These are phyloP conservation scores for Leptographium flavum DNA, from an alignment of 2,329 filamentous ascomycete genomes.

Conservation along the genomic window DNA sequence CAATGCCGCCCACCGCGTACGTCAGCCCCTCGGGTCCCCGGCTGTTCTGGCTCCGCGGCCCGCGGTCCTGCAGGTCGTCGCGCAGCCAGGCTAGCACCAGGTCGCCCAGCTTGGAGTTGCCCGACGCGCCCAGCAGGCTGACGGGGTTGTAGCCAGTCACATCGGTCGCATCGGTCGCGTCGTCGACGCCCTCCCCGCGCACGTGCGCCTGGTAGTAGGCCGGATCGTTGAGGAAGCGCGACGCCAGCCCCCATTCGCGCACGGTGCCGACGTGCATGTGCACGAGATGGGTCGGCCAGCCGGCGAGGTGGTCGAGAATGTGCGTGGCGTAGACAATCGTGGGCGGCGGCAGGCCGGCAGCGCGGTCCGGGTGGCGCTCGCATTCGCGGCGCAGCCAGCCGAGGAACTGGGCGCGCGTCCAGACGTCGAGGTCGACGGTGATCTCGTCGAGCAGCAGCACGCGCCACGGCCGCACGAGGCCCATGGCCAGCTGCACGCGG, in stretches of 20 bases:
- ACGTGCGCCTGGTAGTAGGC: slow-evolving; percentile 8
- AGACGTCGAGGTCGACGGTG: slow-evolving; percentile 86
- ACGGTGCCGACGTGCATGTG: slow-evolving; percentile 87
- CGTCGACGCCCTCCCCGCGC: slow-evolving; percentile 10
- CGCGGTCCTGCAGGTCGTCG: slow-evolving; percentile 63
- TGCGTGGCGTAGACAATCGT: slow-evolving; percentile 97
- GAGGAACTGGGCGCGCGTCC: slow-evolving; percentile 74
- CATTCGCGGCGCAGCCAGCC: slow-evolving; percentile 79
- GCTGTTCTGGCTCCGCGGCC: slow-evolving; percentile 51
- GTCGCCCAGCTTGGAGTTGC: slow-evolving; percentile 76
- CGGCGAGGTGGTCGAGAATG: slow-evolving; percentile 86
- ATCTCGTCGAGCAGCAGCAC: slow-evolving; percentile 90
- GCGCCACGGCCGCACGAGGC: slow-evolving; percentile 78
- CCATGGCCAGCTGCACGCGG: slow-evolving; percentile 92
- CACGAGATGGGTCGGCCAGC: slow-evolving; percentile 89
- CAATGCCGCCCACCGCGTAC: slow-evolving; percentile 39
- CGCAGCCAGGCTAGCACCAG: slow-evolving; percentile 79
- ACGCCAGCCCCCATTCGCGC: slow-evolving; percentile 70
- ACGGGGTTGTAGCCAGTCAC: not conserved
- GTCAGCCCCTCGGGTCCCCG: slow-evolving; percentile 49
- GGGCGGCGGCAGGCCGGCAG: slow-evolving; percentile 19
- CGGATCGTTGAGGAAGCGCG: slow-evolving; percentile 41
- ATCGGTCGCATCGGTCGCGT: slow-evolving; percentile 10
- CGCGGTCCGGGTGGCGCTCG: slow-evolving; percentile 46
- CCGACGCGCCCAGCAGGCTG: slow-evolving; percentile 23